Evolutionary conservation across 768 basidiomycete genomes (phyloP).

Genomic region (Tricholoma sp.): DNA sequence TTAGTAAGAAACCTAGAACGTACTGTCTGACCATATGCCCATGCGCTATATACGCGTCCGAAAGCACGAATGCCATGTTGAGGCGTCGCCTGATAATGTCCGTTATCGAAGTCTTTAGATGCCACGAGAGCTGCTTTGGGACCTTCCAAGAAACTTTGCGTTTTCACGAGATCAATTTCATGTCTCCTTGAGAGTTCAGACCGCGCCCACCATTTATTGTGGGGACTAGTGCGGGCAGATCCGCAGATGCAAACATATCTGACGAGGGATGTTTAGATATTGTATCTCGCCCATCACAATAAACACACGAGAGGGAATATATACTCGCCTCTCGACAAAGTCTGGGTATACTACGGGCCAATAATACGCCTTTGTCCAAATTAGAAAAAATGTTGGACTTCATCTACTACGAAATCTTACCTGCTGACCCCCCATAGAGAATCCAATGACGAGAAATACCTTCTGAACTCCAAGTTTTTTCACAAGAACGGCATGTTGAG

Average conservation of each 20-base stretch:
- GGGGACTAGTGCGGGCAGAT: conserved; percentile 49
- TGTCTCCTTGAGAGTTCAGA: neutral
- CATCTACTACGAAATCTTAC: conserved; percentile 10
- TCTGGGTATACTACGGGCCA: conserved; percentile 55
- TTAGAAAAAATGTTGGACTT: neutral
- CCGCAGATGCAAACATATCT: conserved; percentile 50
- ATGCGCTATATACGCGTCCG: conserved; percentile 49
- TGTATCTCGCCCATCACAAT: neutral
- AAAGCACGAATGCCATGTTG: conserved; percentile 51
- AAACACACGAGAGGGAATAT: neutral
- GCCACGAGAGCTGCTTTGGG: conserved; percentile 49
- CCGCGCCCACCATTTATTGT: conserved; percentile 38
- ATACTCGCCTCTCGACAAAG: conserved; percentile 40
- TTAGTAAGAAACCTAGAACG: conserved; percentile 7
- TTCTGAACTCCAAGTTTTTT: conserved; percentile 40
- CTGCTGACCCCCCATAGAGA: conserved; percentile 58
- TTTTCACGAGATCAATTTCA: neutral
- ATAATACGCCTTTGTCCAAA: conserved; percentile 39
- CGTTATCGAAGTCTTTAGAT: conserved; percentile 50
- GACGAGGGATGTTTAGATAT: neutral
- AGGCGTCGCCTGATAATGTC: conserved; percentile 44
- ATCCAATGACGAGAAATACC: conserved; percentile 44
- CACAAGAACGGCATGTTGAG: conserved; percentile 49
- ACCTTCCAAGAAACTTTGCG: conserved; percentile 50
- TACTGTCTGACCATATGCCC: conserved; percentile 55